These are phyloP conservation scores for Calonectria fujianensis DNA, from an alignment of 2,329 filamentous ascomycete genomes.

Conservation along the genomic window DNA sequence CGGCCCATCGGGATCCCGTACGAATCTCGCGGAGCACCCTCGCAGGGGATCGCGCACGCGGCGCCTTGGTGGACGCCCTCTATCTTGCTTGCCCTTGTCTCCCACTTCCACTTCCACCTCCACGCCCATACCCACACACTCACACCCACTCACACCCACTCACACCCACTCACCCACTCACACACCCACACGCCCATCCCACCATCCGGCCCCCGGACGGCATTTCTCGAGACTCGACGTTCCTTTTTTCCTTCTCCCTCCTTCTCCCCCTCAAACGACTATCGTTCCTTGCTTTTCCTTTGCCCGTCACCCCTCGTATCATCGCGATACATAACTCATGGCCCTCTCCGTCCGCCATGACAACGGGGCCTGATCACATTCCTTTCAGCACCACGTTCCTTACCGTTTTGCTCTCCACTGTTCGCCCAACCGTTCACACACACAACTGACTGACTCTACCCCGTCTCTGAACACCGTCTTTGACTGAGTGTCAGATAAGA, in stretches of 20 bases:
- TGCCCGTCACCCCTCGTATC: background rate
- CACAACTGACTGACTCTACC: background rate
- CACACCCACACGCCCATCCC: background rate
- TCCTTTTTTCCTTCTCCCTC: background rate
- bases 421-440: background rate
- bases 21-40: background rate
- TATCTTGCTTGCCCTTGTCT: background rate
- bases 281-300: slow-evolving; percentile 21
- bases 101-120: too few relatives aligned
- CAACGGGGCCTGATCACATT: slow-evolving; percentile 42
- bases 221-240: slow-evolving; percentile 10
- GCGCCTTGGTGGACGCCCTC: background rate
- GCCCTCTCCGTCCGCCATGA: slow-evolving; percentile 14
- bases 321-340: slow-evolving; percentile 33
- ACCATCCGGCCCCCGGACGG: slow-evolving; percentile 10
- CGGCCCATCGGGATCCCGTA: slow-evolving; percentile 38
- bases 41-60: background rate
- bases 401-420: slow-evolving; percentile 26
- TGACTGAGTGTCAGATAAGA: background rate
- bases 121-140: too few relatives aligned
- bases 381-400: slow-evolving; percentile 50
- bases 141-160: too few relatives aligned
- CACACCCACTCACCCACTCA: too few relatives aligned
- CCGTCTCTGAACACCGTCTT: background rate
- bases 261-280: background rate